Conservation (phyloP, 495 filamentous ascomycete genomes). For the Ramalina intermedia region DNA sequence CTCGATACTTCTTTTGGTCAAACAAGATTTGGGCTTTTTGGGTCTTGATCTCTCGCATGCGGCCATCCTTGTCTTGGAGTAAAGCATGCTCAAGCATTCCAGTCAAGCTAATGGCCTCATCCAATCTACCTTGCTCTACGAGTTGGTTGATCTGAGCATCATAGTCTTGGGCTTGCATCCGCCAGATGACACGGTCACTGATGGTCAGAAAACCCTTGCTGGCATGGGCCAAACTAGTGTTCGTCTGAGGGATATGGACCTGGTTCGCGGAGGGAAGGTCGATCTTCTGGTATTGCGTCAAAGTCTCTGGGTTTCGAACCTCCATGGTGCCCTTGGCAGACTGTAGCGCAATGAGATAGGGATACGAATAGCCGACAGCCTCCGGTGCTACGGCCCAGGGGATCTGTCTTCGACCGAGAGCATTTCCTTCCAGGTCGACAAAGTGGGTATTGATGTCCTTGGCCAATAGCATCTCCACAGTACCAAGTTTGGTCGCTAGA, state of each 20-base stretch:
- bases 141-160: conserved; percentile 82
- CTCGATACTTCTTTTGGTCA: conserved; percentile 62
- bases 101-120: conserved; percentile 85
- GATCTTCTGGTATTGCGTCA: conserved; percentile 76
- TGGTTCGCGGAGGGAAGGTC: conserved; percentile 62
- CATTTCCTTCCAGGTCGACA: conserved; percentile 66
- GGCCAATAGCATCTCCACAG: conserved; percentile 74
- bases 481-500: conserved; percentile 63
- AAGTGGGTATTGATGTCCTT: conserved; percentile 96
- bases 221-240: conserved; percentile 79
- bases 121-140: conserved; percentile 57
- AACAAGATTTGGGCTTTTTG: conserved; percentile 81
- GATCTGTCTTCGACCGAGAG: conserved; percentile 72
- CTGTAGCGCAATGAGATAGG: conserved; percentile 82
- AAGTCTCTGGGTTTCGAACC: conserved; percentile 80
- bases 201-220: conserved; percentile 87
- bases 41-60: conserved; percentile 71
- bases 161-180: conserved; percentile 88
- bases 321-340: conserved; percentile 77
- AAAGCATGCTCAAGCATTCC: conserved; percentile 85
- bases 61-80: conserved; percentile 65
- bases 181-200: conserved; percentile 83
- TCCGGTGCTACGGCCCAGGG: conserved; percentile 85
- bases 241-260: conserved; percentile 88
- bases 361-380: conserved; percentile 86